Base-by-base conservation (phyloP, 139 green algal species). In the Chlamydomonas sp. region DNA sequence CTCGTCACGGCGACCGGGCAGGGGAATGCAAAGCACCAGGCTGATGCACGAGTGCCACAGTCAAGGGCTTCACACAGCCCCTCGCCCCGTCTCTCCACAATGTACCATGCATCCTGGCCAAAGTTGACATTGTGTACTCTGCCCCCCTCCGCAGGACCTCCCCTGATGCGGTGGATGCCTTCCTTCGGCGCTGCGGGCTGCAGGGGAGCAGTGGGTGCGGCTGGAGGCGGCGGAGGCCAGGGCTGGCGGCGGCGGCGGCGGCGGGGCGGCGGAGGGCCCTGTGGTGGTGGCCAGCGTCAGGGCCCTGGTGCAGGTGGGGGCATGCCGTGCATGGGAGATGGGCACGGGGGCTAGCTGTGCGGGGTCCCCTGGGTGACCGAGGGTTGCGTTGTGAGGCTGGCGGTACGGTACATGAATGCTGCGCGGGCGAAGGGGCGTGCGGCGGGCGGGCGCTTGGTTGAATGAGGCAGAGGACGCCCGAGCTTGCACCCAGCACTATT, bases 131-230 rank as follows among this genome's bases (percentile, higher is more conserved):
- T 49, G 31, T 49, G 31, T 49, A 49, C 31, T 49, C 31, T 49
- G 31, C 10, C 68, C 68, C 59, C 59, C 0, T 8, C 61, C 61
- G 2, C 63, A 83, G 89, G 66, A 88, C 84, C 1, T 14, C 85
- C 5, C 16, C 14, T 1, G 67, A 67, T 8, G 66, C 17, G 12
- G 80, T 92, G 31, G 80, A 88, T 58, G 83, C 84, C 0, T 91
- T 98, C 3, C 79, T 96, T 59, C 15, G 77, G 18, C 91, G 93
- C 0, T 78, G 94, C n/a, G 90, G 91, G 2, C 79, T 96, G 63
- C 85, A 96, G 79, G 80, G 0, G 20, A 92, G 57, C 75, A 86
- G 18, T 89, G 80, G 79, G 89, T 97, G 16, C 78, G 80, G 2
- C 79, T 98, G 15, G 86, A 94, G 79, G 61, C 85, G 61, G 89